Evolutionary conservation across 2,329 filamentous ascomycete genomes (phyloP).

Genomic region (Pseudopyrenochaeta lycopersici): DNA sequence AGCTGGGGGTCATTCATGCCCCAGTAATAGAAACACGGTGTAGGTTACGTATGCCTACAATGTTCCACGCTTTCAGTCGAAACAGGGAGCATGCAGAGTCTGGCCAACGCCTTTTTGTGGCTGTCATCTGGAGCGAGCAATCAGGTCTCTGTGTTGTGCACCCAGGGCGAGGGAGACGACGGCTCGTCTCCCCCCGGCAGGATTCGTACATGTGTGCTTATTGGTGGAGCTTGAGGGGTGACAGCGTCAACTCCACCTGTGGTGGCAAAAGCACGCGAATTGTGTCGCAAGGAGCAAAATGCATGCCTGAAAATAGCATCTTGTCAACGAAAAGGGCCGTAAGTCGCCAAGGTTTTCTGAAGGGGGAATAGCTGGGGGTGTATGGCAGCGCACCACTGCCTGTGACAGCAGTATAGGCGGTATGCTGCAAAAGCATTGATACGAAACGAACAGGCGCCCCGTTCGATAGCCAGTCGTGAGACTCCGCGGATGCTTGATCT

Average conservation of each 20-base stretch:
- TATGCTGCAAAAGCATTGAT: neutral
- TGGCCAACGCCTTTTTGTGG: neutral
- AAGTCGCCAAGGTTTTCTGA: slow-evolving; percentile 5
- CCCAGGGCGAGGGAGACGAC: slow-evolving; percentile 29
- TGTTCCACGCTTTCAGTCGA: neutral
- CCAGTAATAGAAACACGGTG: neutral
- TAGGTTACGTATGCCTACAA: neutral
- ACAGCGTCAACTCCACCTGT: slow-evolving; percentile 10
- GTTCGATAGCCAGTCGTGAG: slow-evolving; percentile 4
- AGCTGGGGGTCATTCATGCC: neutral
- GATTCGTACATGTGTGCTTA: slow-evolving; percentile 13
- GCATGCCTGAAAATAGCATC: slow-evolving; percentile 5
- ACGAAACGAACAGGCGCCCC: slow-evolving; percentile 4
- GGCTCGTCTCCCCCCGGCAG: slow-evolving; percentile 27
- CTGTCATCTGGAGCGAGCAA: neutral
- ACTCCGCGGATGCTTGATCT: neutral
- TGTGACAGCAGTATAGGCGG: slow-evolving; percentile 1
- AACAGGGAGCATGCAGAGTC: neutral
- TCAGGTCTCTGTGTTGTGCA: slow-evolving; percentile 4
- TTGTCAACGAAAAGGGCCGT: neutral
- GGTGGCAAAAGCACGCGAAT: slow-evolving; percentile 10
- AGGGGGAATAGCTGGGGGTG: neutral
- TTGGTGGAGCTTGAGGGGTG: slow-evolving; percentile 15
- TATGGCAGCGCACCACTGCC: slow-evolving; percentile 10
- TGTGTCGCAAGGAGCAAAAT: slow-evolving; percentile 11